Conservation (phyloP, 2,329 filamentous ascomycete species). For the Aspergillus sp. region DNA sequence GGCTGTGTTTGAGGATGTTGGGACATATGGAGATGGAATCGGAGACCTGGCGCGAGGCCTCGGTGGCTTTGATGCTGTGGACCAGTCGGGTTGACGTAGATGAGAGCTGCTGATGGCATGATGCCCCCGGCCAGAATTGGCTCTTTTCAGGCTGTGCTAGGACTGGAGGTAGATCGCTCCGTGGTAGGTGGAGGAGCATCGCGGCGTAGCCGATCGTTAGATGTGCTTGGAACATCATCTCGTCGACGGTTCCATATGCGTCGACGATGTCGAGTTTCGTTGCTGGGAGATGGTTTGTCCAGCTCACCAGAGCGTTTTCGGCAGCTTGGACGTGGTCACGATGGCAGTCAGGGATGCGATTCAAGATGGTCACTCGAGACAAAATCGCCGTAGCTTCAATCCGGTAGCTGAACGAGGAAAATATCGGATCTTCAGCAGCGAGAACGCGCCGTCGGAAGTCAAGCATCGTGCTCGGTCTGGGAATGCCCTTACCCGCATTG, state of each 20-base stretch:
- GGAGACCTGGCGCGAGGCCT: constrained; percentile 39
- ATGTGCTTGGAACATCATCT: constrained; percentile 53
- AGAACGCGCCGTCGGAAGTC: constrained; percentile 68
- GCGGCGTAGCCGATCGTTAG: constrained; percentile 51
- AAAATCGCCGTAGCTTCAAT: constrained; percentile 79
- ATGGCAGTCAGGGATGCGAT: constrained; percentile 43
- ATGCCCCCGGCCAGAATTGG: neutral
- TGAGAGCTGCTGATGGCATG: constrained; percentile 32
- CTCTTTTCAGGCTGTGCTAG: constrained; percentile 17
- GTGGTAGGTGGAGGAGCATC: constrained; percentile 76
- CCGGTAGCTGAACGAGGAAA: constrained; percentile 83
- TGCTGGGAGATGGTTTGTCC: constrained; percentile 75
- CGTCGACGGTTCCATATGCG: constrained; percentile 73
- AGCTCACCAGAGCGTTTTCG: constrained; percentile 65
- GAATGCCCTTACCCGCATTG: constrained; percentile 57
- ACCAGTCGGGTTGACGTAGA: constrained; percentile 39
- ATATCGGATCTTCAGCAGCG: constrained; percentile 59
- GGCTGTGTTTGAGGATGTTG: constrained; percentile 37
- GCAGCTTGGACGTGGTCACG: constrained; percentile 63
- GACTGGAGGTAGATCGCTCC: constrained; percentile 64
- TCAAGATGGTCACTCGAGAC: constrained; percentile 66
- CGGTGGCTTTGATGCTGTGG: constrained; percentile 42
- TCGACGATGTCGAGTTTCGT: constrained; percentile 71
- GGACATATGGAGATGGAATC: constrained; percentile 40
- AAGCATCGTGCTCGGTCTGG: constrained; percentile 60